Percentiles rank a stretch among this genome's conserved stretches.
Evolutionary conservation across 306 rosid species (phyloP).

Genomic region (Cucumis hystrix): DNA sequence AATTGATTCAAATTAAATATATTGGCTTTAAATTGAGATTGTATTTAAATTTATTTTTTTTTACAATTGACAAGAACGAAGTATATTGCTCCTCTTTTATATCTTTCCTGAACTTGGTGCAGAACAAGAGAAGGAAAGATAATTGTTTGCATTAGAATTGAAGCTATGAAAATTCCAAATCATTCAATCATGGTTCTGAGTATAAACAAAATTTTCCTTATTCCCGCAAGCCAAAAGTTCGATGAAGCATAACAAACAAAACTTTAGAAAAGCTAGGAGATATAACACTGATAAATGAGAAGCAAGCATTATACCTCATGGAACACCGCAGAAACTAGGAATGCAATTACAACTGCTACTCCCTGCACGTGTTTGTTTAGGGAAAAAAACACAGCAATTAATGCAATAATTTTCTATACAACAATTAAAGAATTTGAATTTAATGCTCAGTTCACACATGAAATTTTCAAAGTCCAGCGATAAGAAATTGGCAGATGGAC

Average conservation of each 20-base stretch:
- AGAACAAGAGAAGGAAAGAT: no score
- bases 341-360: conserved; percentile 49
- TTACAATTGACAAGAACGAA: not conserved
- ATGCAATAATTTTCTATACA: not conserved
- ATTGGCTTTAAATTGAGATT: not conserved
- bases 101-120: not conserved
- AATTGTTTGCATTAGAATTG: not conserved
- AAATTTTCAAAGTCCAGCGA: not conserved
- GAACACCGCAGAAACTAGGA: conserved; percentile 80
- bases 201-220: not conserved
- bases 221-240: not conserved
- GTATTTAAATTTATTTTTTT: not conserved
- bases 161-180: not conserved
- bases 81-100: not conserved
- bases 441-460: not conserved
- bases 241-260: not conserved
- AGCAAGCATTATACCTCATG: conserved; percentile 56
- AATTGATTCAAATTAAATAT: not conserved
- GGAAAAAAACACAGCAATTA: not conserved
- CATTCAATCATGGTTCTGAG: not conserved
- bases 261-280: not conserved
- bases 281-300: not conserved
- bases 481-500: not conserved
- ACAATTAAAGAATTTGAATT: not conserved
- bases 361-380: conserved; percentile 35